Evolutionary conservation across 108 stramenopile species (phyloP).

Genomic region (Aurantiochytrium sp.): DNA sequence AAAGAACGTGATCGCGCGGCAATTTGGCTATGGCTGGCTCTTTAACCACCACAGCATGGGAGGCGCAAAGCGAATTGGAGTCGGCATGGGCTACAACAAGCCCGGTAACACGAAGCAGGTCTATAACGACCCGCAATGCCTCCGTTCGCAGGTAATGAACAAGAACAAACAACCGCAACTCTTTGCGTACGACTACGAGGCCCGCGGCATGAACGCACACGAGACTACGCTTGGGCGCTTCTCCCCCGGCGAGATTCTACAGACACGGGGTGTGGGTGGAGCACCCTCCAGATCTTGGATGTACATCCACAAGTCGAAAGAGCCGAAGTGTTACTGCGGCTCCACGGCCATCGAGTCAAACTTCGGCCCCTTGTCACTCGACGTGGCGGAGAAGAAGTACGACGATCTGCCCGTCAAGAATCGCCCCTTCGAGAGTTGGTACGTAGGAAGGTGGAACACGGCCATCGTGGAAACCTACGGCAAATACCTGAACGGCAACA

Average conservation of each 20-base stretch:
- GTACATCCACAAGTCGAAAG: neutral
- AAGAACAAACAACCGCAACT: neutral
- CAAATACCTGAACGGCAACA: neutral
- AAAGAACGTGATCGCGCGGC: neutral
- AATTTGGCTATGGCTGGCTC: neutral
- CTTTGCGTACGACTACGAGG: neutral
- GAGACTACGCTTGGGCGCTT: neutral
- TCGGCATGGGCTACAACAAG: neutral
- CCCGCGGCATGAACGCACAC: neutral
- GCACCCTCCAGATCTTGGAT: neutral
- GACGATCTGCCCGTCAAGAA: neutral
- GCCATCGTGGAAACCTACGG: neutral
- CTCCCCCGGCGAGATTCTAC: neutral
- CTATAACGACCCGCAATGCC: neutral
- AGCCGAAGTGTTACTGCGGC: neutral
- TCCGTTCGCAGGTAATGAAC: neutral
- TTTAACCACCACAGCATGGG: neutral
- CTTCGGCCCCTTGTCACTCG: neutral
- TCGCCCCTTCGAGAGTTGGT: neutral
- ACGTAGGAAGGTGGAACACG: neutral
- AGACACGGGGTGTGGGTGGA: neutral
- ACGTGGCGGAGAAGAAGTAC: neutral
- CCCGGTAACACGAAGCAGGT: neutral
- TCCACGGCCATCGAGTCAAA: neutral
- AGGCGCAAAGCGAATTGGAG: neutral